Base-by-base conservation (phyloP, 257 asterid genomes). In the Handroanthus guayacan region DNA sequence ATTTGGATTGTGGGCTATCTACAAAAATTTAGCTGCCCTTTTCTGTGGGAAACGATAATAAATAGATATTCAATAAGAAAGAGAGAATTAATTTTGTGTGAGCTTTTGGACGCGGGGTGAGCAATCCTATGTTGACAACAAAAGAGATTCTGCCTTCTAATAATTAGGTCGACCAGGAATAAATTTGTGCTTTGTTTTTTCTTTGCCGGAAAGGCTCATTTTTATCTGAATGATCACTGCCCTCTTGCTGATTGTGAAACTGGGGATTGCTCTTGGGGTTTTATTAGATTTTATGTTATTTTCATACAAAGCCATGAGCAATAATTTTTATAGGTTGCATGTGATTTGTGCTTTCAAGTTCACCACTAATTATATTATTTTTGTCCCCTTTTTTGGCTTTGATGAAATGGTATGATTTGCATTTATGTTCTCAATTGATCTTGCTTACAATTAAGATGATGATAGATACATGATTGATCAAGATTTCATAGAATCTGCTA, bases 1-100 rank as follows among this genome's bases (percentile, higher is more conserved):
- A 6, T 75, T 39, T 41, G 18, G 63, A 36, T 67, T 79, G 44
- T 79, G 65, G 79, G 71, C 58, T 79, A 48, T 62, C 17, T 66
- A n/a, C 25, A 58, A 68, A 51, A 47, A 52, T 72, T 54, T 51
- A 66, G 81, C 81, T 63, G 74, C 45, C 47, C 5, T 20, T 70
- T 77, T 45, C 41, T 43, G 60, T 55, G 18, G 11, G 13, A n/a
- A 18, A 62, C 65, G 60, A 60, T 66, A 68, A 48, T 25, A 5
- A 36, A 1, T 36, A 45, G 74, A 41, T 31, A 44, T 38, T 2
- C 11, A 14, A 63, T 52, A 6, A 36, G 57, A n/a, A 31, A 17
- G 31, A 54, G 25, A 9, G 64, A 39, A 10, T 43, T 50, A 2
- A 58, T 50, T 50, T 60, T 43, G 66, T 69, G 62, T 71, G 74